Evolutionary conservation across 2,329 filamentous ascomycete genomes (phyloP).

Genomic region (Aspergillus sp.): DNA sequence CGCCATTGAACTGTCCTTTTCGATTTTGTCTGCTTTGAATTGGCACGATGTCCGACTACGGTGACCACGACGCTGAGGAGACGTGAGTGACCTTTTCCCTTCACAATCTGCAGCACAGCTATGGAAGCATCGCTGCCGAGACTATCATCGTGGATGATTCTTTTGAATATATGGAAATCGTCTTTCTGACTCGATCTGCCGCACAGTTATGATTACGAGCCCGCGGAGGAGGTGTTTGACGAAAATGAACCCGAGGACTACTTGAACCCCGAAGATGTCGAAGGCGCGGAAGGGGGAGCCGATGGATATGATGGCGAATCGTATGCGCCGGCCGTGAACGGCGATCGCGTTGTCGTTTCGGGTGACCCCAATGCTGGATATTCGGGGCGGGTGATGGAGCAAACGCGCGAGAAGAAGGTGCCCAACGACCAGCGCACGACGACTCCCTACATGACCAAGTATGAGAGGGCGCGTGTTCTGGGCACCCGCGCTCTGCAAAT

Average conservation of each 20-base stretch:
- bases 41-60: slow-evolving; percentile 69
- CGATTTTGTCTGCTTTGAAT: slow-evolving; percentile 10
- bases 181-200: slow-evolving; percentile 24
- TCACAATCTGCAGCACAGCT: slow-evolving; percentile 11
- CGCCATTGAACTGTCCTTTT: slow-evolving; percentile 15
- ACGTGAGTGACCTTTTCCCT: slow-evolving; percentile 47
- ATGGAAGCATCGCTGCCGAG: slow-evolving; percentile 3
- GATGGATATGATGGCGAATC: slow-evolving; percentile 54
- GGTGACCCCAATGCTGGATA: slow-evolving; percentile 53
- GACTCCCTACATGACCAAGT: slow-evolving; percentile 99
- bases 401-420: slow-evolving; percentile 77
- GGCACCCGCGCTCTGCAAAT: slow-evolving; percentile 94
- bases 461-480: slow-evolving; percentile 89
- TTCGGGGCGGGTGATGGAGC: slow-evolving; percentile 55
- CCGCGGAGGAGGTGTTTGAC: slow-evolving; percentile 64
- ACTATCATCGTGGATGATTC: slow-evolving; percentile 4
- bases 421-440: slow-evolving; percentile 83
- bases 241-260: slow-evolving; percentile 64
- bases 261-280: slow-evolving; percentile 54
- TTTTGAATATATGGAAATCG: slow-evolving; percentile 10
- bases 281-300: slow-evolving; percentile 53
- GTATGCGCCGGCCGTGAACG: slow-evolving; percentile 36
- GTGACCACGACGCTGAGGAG: slow-evolving; percentile 62
- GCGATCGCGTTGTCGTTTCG: slow-evolving; percentile 42
- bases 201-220: slow-evolving; percentile 50